Percentiles rank a stretch among this genome's conserved stretches.
Evolutionary conservation across 129 eudicot species (phyloP).

Genomic region (Apium graveolens): DNA sequence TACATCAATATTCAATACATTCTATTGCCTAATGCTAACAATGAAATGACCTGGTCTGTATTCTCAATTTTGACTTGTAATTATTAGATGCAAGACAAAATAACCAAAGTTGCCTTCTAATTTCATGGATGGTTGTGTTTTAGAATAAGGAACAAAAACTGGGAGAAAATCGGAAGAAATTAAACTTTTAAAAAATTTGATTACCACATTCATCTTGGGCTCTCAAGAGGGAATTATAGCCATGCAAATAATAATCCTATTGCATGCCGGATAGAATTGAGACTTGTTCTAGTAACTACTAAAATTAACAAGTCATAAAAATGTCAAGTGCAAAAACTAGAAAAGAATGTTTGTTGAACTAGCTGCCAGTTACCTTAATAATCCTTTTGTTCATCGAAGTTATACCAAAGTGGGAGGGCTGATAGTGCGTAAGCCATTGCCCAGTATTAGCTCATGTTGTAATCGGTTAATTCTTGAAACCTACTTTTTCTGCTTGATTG

Average conservation of each 20-base stretch:
- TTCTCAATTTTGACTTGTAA: neutral
- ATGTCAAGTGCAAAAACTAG: too few relatives aligned
- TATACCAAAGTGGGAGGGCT: neutral
- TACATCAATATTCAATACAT: neutral
- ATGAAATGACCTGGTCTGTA: neutral
- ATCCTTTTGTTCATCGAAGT: neutral
- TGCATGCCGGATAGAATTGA: neutral
- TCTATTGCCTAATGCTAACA: neutral
- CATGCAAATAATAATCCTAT: neutral
- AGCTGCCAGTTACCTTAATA: neutral
- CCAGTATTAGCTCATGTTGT: neutral
- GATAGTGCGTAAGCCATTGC: neutral
- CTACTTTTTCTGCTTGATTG: neutral
- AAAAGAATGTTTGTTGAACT: too few relatives aligned
- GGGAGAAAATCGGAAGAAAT: neutral
- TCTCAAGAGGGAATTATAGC: neutral
- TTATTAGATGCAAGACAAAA: neutral
- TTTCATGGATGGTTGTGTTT: neutral
- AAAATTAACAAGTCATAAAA: neutral
- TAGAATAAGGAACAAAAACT: neutral
- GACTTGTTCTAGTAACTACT: neutral
- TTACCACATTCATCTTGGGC: neutral
- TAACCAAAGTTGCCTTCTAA: neutral
- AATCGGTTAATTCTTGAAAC: neutral
- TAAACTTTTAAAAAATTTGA: neutral